These are phyloP conservation scores for Nicotiana attenuata DNA, from an alignment of 257 asterid genomes.

Conservation along the genomic window DNA sequence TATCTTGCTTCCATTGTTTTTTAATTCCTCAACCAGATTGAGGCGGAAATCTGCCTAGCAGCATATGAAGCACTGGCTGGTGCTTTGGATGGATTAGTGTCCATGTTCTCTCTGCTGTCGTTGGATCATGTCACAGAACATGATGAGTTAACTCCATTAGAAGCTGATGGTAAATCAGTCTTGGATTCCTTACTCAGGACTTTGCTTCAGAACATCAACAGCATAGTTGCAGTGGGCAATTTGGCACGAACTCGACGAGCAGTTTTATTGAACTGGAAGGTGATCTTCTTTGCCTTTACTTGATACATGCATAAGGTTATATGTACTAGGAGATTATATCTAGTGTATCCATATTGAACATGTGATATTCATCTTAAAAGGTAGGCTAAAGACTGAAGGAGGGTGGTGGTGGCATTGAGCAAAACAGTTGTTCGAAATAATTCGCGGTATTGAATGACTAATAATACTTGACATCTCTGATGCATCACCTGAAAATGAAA, in stretches of 20 bases:
- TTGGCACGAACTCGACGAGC: constrained; percentile 74
- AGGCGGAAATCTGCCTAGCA: constrained; percentile 70
- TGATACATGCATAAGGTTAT: constrained; percentile 8
- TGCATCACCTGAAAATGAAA: constrained; percentile 4
- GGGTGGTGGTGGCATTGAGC: neutral
- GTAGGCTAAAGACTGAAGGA: neutral
- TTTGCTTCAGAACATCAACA: constrained; percentile 53
- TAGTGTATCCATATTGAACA: neutral
- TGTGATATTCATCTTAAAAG: neutral
- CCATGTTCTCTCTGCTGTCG: constrained; percentile 45
- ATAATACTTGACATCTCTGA: neutral
- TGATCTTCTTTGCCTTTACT: constrained; percentile 22
- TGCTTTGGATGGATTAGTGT: constrained; percentile 49
- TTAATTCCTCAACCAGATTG: constrained; percentile 35
- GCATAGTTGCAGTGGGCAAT: constrained; percentile 51
- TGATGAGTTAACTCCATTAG: constrained; percentile 26
- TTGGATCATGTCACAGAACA: constrained; percentile 35
- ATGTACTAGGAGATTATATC: constrained; percentile 1
- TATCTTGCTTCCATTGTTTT: neutral
- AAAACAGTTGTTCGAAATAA: neutral
- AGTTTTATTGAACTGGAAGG: constrained; percentile 83
- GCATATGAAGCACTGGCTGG: constrained; percentile 72
- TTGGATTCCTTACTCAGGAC: constrained; percentile 54
- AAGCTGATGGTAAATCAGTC: constrained; percentile 32
- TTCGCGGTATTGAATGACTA: neutral